Percentiles rank a stretch among this genome's conserved stretches.
Evolutionary conservation across 805 yeast species (phyloP).

Genomic region (Pichia nanzhaoensis): DNA sequence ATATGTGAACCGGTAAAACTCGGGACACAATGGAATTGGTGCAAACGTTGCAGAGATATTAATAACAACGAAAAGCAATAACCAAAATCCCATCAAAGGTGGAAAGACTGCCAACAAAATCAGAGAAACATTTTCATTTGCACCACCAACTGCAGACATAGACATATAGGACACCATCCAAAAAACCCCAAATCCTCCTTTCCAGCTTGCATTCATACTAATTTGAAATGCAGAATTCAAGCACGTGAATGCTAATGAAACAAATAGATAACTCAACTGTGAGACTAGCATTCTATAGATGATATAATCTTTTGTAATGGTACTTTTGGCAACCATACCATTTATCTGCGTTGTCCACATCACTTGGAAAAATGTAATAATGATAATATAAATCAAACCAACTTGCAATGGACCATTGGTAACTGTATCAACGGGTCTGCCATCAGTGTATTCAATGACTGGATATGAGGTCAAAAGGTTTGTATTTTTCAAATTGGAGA

Average conservation of each 20-base stretch:
- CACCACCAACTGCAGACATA: slow-evolving; percentile 72
- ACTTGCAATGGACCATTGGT: slow-evolving; percentile 64
- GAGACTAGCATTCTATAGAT: slow-evolving; percentile 46
- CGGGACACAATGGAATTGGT: slow-evolving; percentile 52
- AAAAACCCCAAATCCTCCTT: slow-evolving; percentile 62
- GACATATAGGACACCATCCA: slow-evolving; percentile 67
- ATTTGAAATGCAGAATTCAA: slow-evolving; percentile 66
- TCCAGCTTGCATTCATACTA: slow-evolving; percentile 47
- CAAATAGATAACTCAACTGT: slow-evolving; percentile 46
- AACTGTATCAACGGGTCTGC: slow-evolving; percentile 34
- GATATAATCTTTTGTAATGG: slow-evolving; percentile 38
- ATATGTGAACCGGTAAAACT: slow-evolving; percentile 59
- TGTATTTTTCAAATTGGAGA: slow-evolving; percentile 17
- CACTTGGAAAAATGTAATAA: slow-evolving; percentile 67
- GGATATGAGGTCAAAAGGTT: slow-evolving; percentile 21
- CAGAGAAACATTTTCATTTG: slow-evolving; percentile 59
- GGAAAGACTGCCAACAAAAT: slow-evolving; percentile 48
- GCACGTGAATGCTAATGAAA: slow-evolving; percentile 51
- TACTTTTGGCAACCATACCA: slow-evolving; percentile 38
- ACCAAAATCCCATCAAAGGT: slow-evolving; percentile 64
- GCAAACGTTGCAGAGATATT: slow-evolving; percentile 66
- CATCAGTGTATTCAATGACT: slow-evolving; percentile 11
- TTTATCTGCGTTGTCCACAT: slow-evolving; percentile 53
- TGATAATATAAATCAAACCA: slow-evolving; percentile 66
- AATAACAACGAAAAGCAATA: slow-evolving; percentile 59